phyloP scores from a whole-genome alignment of 73 alveolate species.

The Paramecium sexaurelia region DNA sequence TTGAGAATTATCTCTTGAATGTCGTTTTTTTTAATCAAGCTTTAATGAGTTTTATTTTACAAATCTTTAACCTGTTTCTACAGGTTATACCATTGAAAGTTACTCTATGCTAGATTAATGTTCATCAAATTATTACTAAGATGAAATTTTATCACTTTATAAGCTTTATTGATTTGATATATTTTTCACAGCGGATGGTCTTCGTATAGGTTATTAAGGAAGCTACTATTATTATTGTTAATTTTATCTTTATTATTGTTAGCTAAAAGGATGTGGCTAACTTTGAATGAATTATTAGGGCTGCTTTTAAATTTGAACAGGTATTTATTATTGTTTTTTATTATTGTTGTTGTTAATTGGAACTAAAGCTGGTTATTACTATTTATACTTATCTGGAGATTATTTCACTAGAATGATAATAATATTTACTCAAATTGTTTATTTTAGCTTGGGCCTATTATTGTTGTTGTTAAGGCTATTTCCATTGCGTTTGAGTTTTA shows the following conservation, averaged over 20 bases:
- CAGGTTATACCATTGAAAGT: neutral
- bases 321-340: neutral
- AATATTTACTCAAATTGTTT: neutral
- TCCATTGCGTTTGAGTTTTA: neutral
- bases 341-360: neutral
- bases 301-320: neutral
- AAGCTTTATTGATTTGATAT: neutral
- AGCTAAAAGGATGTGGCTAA: neutral
- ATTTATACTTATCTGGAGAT: constrained; percentile 10
- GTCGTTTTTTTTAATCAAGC: neutral
- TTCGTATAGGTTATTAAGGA: neutral
- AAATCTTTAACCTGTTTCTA: neutral
- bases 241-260: neutral
- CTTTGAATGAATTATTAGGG: neutral
- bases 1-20: neutral
- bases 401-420: neutral
- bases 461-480: neutral
- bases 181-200: neutral
- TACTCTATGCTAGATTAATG: neutral
- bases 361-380: neutral
- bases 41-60: neutral
- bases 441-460: neutral
- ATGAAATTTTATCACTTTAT: neutral
- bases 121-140: neutral
- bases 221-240: neutral